Conservation (phyloP, 139 green algal species). For the Micractinium sp. region DNA sequence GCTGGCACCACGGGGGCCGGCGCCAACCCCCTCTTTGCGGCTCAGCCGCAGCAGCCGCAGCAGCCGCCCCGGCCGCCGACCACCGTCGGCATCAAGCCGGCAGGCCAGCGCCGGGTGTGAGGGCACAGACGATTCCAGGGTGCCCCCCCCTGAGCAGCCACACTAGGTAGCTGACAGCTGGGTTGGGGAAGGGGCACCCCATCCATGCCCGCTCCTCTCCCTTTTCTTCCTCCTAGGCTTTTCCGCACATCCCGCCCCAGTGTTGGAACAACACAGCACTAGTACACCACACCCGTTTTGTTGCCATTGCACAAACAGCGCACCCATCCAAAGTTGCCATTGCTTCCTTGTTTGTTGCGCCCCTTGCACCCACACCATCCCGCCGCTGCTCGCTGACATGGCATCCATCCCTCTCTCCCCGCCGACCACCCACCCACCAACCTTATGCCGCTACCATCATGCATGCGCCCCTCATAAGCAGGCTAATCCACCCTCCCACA, state of each 20-base stretch:
- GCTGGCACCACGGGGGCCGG: not conserved
- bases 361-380: not conserved
- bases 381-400: not conserved
- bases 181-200: no score
- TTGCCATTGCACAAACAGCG: not conserved
- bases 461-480: not conserved
- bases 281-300: not conserved
- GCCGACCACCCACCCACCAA: not conserved
- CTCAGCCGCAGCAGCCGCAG: not conserved
- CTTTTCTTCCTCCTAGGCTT: no score
- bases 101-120: not conserved
- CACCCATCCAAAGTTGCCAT: not conserved
- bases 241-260: no score
- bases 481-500: not conserved
- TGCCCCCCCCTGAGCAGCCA: not conserved
- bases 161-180: not conserved
- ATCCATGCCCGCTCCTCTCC: no score
- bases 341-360: not conserved
- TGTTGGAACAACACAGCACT: not conserved
- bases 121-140: no score
- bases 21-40: conserved; percentile 18
- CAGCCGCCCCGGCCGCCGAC: not conserved
- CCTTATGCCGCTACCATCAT: not conserved
- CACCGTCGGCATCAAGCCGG: conserved; percentile 7
- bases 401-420: not conserved